Percentiles rank a stretch among this genome's conserved stretches.
These are phyloP conservation scores for Agrostemma githago DNA, from an alignment of 148 eudicot genomes.

Conservation along the genomic window DNA sequence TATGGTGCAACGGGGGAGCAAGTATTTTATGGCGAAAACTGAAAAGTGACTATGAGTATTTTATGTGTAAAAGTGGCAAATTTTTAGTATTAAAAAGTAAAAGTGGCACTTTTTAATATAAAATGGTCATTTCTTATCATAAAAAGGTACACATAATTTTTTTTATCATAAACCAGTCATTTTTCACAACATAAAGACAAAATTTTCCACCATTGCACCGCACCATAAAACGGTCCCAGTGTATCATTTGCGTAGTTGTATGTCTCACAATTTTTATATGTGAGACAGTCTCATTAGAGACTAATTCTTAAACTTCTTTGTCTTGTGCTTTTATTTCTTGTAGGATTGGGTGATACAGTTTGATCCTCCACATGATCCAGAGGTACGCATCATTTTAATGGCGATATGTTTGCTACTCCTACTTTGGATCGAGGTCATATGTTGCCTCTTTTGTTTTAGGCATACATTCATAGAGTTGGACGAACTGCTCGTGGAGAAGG, in stretches of 20 bases:
- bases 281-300: not conserved
- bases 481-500: slow-evolving; percentile 97
- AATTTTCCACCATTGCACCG: too few relatives aligned
- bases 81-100: too few relatives aligned
- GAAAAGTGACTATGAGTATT: too few relatives aligned
- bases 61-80: too few relatives aligned
- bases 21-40: too few relatives aligned
- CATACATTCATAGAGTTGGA: slow-evolving; percentile 86
- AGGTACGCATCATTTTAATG: slow-evolving; percentile 33
- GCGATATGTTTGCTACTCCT: not conserved
- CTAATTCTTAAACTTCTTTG: not conserved
- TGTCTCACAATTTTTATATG: not conserved
- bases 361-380: slow-evolving; percentile 90
- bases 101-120: too few relatives aligned
- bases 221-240: not conserved
- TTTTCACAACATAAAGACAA: too few relatives aligned
- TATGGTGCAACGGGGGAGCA: too few relatives aligned
- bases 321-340: slow-evolving; percentile 4
- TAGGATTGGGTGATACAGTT: slow-evolving; percentile 91
- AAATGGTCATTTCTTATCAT: too few relatives aligned
- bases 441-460: slow-evolving; percentile 33
- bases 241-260: not conserved
- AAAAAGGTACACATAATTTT: too few relatives aligned
- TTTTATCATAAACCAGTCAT: too few relatives aligned
- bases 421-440: not conserved